Evolutionary conservation across 2,329 filamentous ascomycete genomes (phyloP), one percentile per base, ranked within the genome.

Genomic region (Aspergillus novofumigatus): DNA sequence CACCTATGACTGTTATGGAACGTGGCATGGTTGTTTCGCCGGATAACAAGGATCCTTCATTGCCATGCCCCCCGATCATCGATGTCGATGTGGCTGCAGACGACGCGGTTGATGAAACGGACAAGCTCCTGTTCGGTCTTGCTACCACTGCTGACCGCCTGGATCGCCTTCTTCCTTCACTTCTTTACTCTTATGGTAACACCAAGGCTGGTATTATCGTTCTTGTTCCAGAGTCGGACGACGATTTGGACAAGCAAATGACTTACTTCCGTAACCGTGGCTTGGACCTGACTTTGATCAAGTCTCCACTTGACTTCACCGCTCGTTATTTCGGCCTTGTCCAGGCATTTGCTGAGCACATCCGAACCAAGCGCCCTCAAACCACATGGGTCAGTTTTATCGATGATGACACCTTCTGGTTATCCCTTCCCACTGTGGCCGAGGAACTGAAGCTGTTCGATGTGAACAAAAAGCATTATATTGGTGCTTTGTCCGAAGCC

Each of bases 371-470:
- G 58, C 73, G 72, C 45, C 74, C 73, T 28, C 65, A 76, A 55
- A 77, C 73, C 50, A 71, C 65, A 25, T 77, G 75, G 75, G 69
- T 77, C 51, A 68, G 72, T 61, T 77, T 73, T 60, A 75, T 76
- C 25, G 75, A 78, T 51, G 75, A 78, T 54, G 75, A 78, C 54
- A 78, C 75, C 29, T 78, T 75, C 65, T 77, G 75, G 64, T 64
- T 73, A 29, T 75, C 73, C 29, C 67, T 78, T 23, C 67, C 72
- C 14, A 71, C 69, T 20, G 62, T 77, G 25, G 72, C 72, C 10
- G 65, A 74, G 56, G 71, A 73, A 50, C 63, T 77, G 54, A 75
- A 75, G 57, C 66, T 72, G 25, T 70, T 76, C 23, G 73, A 77
- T 55, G 61, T 67, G 25, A 72, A 60, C 56, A 72, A 76, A 66